A percentile compares a stretch with the other conserved stretches of the same genome.
Conservation (phyloP, 2,329 filamentous ascomycete species). For the Cercospora sp. region DNA sequence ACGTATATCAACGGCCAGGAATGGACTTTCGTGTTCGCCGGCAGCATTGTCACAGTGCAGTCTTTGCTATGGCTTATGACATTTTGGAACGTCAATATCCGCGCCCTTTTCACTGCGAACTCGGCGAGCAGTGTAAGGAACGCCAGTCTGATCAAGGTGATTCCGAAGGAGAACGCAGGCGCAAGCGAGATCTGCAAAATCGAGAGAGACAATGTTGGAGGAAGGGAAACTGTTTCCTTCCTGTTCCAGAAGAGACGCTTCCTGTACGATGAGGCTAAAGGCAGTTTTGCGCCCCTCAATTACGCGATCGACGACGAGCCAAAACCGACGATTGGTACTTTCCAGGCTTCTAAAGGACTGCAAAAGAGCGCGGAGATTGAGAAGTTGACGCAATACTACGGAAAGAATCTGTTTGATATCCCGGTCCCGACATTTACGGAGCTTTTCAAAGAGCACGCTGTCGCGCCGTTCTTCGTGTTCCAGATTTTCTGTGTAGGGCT, state of each 20-base stretch:
- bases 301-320: conserved; percentile 85
- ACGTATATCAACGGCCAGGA: conserved; percentile 89
- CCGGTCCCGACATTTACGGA: conserved; percentile 94
- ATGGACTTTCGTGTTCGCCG: conserved; percentile 97
- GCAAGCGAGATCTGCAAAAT: conserved; percentile 83
- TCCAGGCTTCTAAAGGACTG: conserved; percentile 79
- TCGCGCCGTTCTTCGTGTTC: conserved; percentile 98
- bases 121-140: conserved; percentile 68
- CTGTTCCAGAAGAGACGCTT: conserved; percentile 98
- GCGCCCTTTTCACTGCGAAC: conserved; percentile 76
- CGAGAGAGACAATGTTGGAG: conserved; percentile 72
- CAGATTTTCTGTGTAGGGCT: conserved; percentile 97
- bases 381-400: conserved; percentile 86
- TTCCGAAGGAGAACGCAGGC: conserved; percentile 86
- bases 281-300: conserved; percentile 76
- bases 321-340: conserved; percentile 73
- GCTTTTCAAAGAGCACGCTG: conserved; percentile 96
- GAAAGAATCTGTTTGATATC: conserved; percentile 94
- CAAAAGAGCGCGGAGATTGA: conserved; percentile 72
- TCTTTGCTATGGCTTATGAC: conserved; percentile 91
- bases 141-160: conserved; percentile 86
- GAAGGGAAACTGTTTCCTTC: conserved; percentile 79
- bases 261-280: conserved; percentile 70
- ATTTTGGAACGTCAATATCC: conserved; percentile 92
- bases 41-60: conserved; percentile 83